Conservation (phyloP, 2,329 filamentous ascomycete species). For the Orbilia brochopaga region DNA sequence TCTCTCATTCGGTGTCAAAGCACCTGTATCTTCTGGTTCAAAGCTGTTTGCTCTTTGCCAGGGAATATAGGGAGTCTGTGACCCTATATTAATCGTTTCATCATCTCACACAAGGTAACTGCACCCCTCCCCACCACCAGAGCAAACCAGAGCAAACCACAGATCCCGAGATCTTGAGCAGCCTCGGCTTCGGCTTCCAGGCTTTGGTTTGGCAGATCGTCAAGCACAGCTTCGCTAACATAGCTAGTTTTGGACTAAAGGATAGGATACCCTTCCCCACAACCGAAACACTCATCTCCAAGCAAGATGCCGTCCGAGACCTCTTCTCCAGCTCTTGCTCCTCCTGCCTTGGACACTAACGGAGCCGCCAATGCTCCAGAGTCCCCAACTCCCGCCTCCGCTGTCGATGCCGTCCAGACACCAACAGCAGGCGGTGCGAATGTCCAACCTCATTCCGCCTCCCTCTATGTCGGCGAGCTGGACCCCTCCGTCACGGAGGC, state of each 20-base stretch:
- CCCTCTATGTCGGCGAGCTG: conserved; percentile 98
- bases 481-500: conserved; percentile 97
- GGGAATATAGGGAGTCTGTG: not conserved
- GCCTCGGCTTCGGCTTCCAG: too few relatives aligned
- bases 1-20: not conserved
- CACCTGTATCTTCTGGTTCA: not conserved
- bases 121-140: not conserved
- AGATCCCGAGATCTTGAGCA: too few relatives aligned
- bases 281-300: conserved; percentile 54
- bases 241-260: not conserved
- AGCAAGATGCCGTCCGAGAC: conserved; percentile 69
- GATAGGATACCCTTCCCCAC: conserved; percentile 1
- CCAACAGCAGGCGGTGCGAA: conserved; percentile 73
- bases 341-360: conserved; percentile 75
- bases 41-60: not conserved
- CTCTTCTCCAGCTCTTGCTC: conserved; percentile 69
- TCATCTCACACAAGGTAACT: not conserved
- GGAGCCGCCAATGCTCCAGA: conserved; percentile 65
- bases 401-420: conserved; percentile 59
- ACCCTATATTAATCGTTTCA: not conserved
- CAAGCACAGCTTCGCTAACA: not conserved
- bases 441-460: conserved; percentile 81
- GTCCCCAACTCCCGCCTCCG: conserved; percentile 68
- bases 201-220: not conserved
- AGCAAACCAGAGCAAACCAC: not conserved